Evolutionary conservation across 1,284 basidiomycete genomes (phyloP).

Genomic region (Cystobasidium sp.): DNA sequence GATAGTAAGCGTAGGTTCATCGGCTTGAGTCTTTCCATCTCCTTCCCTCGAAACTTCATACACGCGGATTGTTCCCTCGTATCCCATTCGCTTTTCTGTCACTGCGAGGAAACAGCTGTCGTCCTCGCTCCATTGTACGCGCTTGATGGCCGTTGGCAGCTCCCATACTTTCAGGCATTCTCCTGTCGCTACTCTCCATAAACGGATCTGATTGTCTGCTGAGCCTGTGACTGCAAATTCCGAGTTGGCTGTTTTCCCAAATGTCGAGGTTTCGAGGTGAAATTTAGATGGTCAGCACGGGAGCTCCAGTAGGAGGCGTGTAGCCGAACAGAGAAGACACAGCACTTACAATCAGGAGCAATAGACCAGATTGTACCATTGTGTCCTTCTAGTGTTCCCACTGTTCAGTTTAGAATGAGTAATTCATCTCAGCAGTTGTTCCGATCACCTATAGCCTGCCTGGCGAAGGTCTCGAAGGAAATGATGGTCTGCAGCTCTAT

Average conservation of each 20-base stretch:
- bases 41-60: conserved; percentile 83
- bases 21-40: conserved; percentile 68
- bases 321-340: not conserved
- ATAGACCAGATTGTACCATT: conserved; percentile 97
- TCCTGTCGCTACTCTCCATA: conserved; percentile 89
- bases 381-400: conserved; percentile 95
- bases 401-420: not conserved
- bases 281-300: conserved; percentile 3
- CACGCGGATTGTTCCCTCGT: conserved; percentile 79
- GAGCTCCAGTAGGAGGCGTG: not conserved
- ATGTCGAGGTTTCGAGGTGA: not conserved
- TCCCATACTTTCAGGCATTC: conserved; percentile 90
- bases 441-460: conserved; percentile 10
- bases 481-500: not conserved
- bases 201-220: conserved; percentile 84
- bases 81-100: conserved; percentile 95
- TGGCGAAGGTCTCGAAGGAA: not conserved
- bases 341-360: conserved; percentile 84
- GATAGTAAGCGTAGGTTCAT: conserved; percentile 77
- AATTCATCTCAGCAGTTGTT: not conserved
- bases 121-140: conserved; percentile 87
- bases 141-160: conserved; percentile 95
- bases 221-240: conserved; percentile 83
- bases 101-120: conserved; percentile 82
- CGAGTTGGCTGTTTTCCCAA: conserved; percentile 68